Base-by-base conservation (phyloP, 2,329 filamentous ascomycete species). In the Colletotrichum salicis region DNA sequence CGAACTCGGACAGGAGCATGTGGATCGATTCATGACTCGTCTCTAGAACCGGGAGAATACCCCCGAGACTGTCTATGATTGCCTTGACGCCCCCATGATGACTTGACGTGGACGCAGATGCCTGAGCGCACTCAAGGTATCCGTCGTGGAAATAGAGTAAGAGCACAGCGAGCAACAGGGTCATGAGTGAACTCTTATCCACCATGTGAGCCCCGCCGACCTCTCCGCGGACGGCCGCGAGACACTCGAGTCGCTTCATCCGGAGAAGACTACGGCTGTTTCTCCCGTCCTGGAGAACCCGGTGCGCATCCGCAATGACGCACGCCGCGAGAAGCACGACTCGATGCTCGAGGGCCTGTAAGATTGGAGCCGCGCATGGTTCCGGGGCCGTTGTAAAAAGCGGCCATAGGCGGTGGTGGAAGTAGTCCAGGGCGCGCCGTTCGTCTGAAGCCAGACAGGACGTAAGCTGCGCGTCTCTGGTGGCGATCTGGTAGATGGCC, bases 1-100 rank as follows among this genome's bases (percentile, higher is more conserved):
- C 79, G 52, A 85, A 85, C 52, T 84, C 83, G 0, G 84, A 84
- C 5, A 85, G 68, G 37, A 85, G 82, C 74, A 85, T 76, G 13
- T 83, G 78, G 1, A 81, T 71, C 1, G 79, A 75, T 15, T 80
- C 78, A 5, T 77, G 79, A 0, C 78, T 75, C 4, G 72, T 76
- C 2, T 64, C 70, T 1, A 81, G 33, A 0, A 79, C 78, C 0
- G 70, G n/a, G 0, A 75, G 72, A 57, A 81, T 77, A 10, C 79
- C 79, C 0, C 79, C 79, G 0, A 81, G 73, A 8, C 76, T 76
- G 29, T 78, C 76, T 2, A 83, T 71, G 2, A 83, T 82, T 1
- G 82, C 82, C 48, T 78, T 59, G 0, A 82, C 81, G 1, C 82
- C 82, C 2, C 78, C 77, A 15, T 81, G 77, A 33, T 83, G 82